phyloP scores from a whole-genome alignment of 2,329 filamentous ascomycete genomes.

The Madurella mycetomatis region DNA sequence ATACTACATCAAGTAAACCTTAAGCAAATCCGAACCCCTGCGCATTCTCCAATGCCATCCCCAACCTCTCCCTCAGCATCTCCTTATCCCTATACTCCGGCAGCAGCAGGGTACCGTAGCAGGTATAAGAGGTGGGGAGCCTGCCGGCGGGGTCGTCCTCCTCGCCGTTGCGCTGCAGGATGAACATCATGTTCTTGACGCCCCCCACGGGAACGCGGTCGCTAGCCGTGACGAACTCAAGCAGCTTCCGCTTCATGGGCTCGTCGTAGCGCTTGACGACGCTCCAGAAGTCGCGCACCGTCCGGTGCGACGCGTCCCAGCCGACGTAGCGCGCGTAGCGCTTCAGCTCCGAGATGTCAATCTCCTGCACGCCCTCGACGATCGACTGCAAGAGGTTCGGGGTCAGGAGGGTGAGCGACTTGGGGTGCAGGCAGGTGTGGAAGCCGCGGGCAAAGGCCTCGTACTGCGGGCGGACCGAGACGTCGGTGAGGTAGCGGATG shows the following conservation, averaged over 20 bases:
- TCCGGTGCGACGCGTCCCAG: slow-evolving; percentile 64
- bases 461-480: slow-evolving; percentile 72
- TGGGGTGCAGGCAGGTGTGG: slow-evolving; percentile 64
- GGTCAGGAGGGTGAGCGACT: slow-evolving; percentile 67
- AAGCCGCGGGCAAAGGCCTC: slow-evolving; percentile 80
- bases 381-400: slow-evolving; percentile 68
- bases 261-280: slow-evolving; percentile 66
- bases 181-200: slow-evolving; percentile 74
- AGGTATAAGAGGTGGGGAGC: slow-evolving; percentile 85
- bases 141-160: slow-evolving; percentile 47
- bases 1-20: neutral
- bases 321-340: slow-evolving; percentile 73
- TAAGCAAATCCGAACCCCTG: slow-evolving; percentile 83
- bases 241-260: slow-evolving; percentile 66
- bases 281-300: slow-evolving; percentile 78
- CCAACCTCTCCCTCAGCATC: slow-evolving; percentile 67
- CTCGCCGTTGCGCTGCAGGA: slow-evolving; percentile 72
- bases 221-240: slow-evolving; percentile 94
- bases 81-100: slow-evolving; percentile 74
- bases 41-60: slow-evolving; percentile 82
- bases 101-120: slow-evolving; percentile 81
- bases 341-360: slow-evolving; percentile 71
- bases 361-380: slow-evolving; percentile 77
- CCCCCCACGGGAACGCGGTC: slow-evolving; percentile 88
- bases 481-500: slow-evolving; percentile 73